Base-by-base conservation (phyloP, 2,329 filamentous ascomycete genomes). In the Pseudopyrenochaeta lycopersici region DNA sequence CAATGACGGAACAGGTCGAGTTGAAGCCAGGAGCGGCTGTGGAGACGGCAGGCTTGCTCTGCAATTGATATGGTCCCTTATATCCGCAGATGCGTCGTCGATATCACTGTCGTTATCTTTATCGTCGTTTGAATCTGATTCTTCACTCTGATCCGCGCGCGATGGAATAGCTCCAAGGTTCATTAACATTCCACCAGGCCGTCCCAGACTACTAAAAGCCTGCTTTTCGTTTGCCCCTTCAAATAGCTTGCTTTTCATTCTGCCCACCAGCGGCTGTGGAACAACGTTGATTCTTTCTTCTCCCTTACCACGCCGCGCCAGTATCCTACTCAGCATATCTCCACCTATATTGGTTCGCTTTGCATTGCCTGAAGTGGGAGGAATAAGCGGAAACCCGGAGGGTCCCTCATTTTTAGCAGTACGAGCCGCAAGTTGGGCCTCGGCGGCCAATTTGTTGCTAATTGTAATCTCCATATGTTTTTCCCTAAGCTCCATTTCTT, bases 401-500 rank as follows among this genome's bases (percentile, higher is more conserved):
- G 40, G 20, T 4, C 50, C 56, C 38, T 54, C 58, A 12, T 52
- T 21, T 3, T 45, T n/a, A 32, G 48, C 40, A 21, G 43, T 47
- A 15, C n/a, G 31, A 27, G 46, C 56, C 39, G 66, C 68, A 21
- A 60, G 31, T 15, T 62, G 54, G 7, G 68, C 71, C 46, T 74
- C 70, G 3, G 54, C 23, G 1, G 61, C 65, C 14, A 74, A 52
- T 11, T 58, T 62, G 27, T 54, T 56, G 46, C 68, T 73, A 36
- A 73, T 64, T 11, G 64, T 44, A 14, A 66, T 64, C 30, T 74
- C 71, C 23, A 45, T 61, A 29, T 68, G 60, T 51, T 73, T 74
- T 21, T 57, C 46, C 11, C 40, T 49, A 10, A 46, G 32, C 11
- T 29, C 38, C 5, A 46, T 47, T 9, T 57, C 42, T 35, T 59